Percentiles rank a stretch among this genome's conserved stretches.
Evolutionary conservation across 2,329 filamentous ascomycete genomes (phyloP).

Genomic region (Sordariomycetes sp.): DNA sequence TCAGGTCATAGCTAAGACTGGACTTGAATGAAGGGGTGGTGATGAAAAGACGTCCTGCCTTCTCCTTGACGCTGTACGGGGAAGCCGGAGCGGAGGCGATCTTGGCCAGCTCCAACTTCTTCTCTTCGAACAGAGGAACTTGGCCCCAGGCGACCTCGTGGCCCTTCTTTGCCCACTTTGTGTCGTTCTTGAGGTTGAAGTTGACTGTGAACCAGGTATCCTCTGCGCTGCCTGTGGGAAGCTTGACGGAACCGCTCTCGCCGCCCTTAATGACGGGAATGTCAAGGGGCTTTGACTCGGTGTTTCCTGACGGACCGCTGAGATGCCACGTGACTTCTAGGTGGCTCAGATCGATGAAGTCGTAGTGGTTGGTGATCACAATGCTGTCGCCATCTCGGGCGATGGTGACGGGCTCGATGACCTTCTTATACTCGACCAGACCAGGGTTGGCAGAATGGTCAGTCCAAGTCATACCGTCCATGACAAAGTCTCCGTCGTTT

Average conservation of each 20-base stretch:
- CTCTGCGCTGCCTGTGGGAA: slow-evolving; percentile 7
- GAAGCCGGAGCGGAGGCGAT: slow-evolving; percentile 12
- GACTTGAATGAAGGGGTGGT: slow-evolving; percentile 12
- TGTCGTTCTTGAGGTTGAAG: slow-evolving; percentile 30
- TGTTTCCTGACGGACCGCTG: slow-evolving; percentile 26
- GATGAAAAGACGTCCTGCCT: slow-evolving; percentile 1
- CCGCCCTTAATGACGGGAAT: slow-evolving; percentile 31
- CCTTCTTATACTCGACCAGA: slow-evolving; percentile 46
- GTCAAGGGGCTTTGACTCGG: slow-evolving; percentile 24
- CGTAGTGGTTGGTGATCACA: slow-evolving; percentile 36
- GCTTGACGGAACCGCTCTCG: slow-evolving; percentile 18
- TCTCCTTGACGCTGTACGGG: slow-evolving; percentile 8
- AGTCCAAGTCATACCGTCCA: slow-evolving; percentile 48
- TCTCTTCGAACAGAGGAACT: slow-evolving; percentile 21
- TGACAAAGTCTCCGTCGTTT: slow-evolving; percentile 52
- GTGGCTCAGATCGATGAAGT: slow-evolving; percentile 35
- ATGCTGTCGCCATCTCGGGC: slow-evolving; percentile 25
- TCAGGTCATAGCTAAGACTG: slow-evolving; percentile 32
- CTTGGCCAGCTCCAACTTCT: slow-evolving; percentile 7
- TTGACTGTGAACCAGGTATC: slow-evolving; percentile 35
- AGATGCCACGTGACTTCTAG: slow-evolving; percentile 32
- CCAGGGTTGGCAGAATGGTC: slow-evolving; percentile 48
- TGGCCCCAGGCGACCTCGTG: slow-evolving; percentile 50
- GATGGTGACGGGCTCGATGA: slow-evolving; percentile 43
- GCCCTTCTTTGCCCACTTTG: slow-evolving; percentile 39